Evolutionary conservation across 2,329 filamentous ascomycete genomes (phyloP), one percentile per base, ranked within the genome.

Genomic region (Lojkania enalia): DNA sequence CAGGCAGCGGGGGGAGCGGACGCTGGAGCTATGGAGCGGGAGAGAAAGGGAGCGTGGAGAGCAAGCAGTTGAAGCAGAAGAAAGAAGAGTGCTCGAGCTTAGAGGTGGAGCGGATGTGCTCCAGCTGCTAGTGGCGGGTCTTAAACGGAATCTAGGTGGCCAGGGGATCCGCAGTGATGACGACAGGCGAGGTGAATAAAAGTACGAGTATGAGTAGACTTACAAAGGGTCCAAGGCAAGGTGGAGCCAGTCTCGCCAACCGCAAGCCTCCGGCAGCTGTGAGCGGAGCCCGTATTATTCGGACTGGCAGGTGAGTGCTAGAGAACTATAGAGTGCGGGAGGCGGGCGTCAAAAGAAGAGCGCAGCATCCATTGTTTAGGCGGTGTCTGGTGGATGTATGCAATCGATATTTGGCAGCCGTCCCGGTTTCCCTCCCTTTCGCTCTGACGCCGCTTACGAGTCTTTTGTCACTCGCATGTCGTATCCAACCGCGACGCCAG

Each of bases 401-500:
- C 9, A 7, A 7, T 9, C 7, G 11, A 19, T 19, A 14, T 14
- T 19, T 19, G 35, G 6, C 15, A 18, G 11, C 35, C 5, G 5
- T 25, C 11, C 5, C 19, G 21, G 21, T 6, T 27, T 30, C 29
- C 4, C 38, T 20, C 27, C 20, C 16, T 33, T 39, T 35, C 20
- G 27, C 23, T 21, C 18, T 19, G 29, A 27, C 42, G 20, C 14
- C 9, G 40, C 40, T 44, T 40, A 41, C 41, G 46, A 44, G 31
- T 35, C 36, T 23, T 42, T 14, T 14, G 35, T 36, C 40, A 37
- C 45, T 37, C 35, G 15, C 11, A 25, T 42, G 37, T 51, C 49
- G 54, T 54, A 52, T 57, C 44, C 45, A 40, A 42, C 42, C 46
- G 46, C 51, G 46, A 51, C 39, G 39, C 46, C 37, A 47, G 33